Conservation (phyloP, 805 yeast species). For the Torulaspora microellipsoides region DNA sequence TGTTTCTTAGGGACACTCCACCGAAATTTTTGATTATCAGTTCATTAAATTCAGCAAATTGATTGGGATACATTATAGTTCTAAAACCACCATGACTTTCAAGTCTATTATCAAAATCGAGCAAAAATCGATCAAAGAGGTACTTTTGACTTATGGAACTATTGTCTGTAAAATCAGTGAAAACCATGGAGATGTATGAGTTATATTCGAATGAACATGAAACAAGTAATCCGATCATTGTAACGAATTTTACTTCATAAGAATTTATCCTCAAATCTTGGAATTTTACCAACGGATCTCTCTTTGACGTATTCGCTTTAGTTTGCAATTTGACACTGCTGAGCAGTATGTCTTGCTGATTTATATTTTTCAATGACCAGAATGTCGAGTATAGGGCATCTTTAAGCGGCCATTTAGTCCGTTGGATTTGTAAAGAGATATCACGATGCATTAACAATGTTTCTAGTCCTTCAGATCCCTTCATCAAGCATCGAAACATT, state of each 20-base stretch:
- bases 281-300: constrained; percentile 14
- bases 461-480: not conserved
- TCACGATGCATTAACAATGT: constrained; percentile 3
- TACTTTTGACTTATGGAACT: constrained; percentile 13
- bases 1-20: constrained; percentile 2
- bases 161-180: constrained; percentile 31
- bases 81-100: constrained; percentile 18
- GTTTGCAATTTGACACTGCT: not conserved
- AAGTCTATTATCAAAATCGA: constrained; percentile 17
- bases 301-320: not conserved
- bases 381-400: constrained; percentile 5
- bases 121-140: constrained; percentile 23
- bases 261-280: constrained; percentile 10
- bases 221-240: constrained; percentile 21
- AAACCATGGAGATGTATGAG: constrained; percentile 15
- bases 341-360: constrained; percentile 1
- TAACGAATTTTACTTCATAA: constrained; percentile 10
- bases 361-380: constrained; percentile 6
- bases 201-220: constrained; percentile 18
- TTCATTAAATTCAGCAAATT: constrained; percentile 14
- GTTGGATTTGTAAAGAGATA: constrained; percentile 1
- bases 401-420: constrained; percentile 5
- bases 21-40: constrained; percentile 6
- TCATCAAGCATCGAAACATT: constrained; percentile 1
- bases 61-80: constrained; percentile 19